phyloP scores from a whole-genome alignment of 1,284 basidiomycete species.

The Microstroma glucosiphilum region DNA sequence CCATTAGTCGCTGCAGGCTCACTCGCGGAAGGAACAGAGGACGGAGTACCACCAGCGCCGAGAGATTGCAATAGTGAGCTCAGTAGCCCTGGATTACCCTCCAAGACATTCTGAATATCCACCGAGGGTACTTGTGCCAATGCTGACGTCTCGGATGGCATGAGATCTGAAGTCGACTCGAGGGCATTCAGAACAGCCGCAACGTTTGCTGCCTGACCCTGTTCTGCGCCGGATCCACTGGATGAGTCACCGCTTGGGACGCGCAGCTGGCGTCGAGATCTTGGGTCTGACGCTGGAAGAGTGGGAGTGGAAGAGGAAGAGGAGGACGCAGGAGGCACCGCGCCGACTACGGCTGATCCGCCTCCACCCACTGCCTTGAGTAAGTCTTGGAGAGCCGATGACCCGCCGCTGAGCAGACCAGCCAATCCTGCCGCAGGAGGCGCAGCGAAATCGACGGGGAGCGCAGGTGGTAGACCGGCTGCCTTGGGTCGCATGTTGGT shows the following conservation, averaged over 20 bases:
- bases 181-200: no score
- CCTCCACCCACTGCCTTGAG: conserved; percentile 18
- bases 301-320: background rate
- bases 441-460: no score
- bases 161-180: no score
- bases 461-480: background rate
- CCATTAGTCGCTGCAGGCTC: background rate
- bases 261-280: background rate
- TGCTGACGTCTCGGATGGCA: background rate
- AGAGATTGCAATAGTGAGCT: background rate
- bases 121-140: background rate
- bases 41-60: background rate
- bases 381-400: conserved; percentile 19
- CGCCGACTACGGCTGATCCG: background rate
- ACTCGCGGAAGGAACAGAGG: background rate
- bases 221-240: no score
- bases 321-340: no score
- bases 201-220: no score
- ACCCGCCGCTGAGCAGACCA: conserved; percentile 7
- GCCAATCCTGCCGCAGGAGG: background rate
- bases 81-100: background rate
- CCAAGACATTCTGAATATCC: background rate
- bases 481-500: background rate
- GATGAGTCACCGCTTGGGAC: no score
- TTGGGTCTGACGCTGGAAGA: background rate